Evolutionary conservation across 2,329 filamentous ascomycete genomes (phyloP), one percentile per base, ranked within the genome.

Genomic region (Dactylellina cionopaga): DNA sequence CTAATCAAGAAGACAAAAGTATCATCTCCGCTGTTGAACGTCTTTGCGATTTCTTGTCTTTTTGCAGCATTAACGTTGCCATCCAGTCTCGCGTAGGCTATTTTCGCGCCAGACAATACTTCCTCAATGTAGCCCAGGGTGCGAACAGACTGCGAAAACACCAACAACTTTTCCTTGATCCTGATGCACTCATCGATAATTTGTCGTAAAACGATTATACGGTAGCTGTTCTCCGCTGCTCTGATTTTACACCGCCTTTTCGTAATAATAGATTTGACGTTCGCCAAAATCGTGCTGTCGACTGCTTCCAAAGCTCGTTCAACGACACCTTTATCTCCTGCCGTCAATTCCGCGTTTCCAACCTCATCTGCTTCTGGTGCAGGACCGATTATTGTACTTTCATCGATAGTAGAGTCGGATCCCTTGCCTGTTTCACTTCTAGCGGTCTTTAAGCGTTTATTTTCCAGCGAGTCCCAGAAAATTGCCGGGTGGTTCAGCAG

Each of bases 131-230:
- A 72, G 5, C 55, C 44, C 13, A 81, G 27, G 0, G 90, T 90
- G 0, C 82, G 81, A 9, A 92, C 82, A 11, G 88, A 90, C 59
- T 92, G 89, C 0, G 90, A 91, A 77, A 97, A 97, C 0, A 96
- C 82, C 0, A 97, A 83, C 0, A 92, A 85, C 77, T 92, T 92
- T 79, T 97, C 93, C 0, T 84, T 83, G 0, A 83, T 80, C 0
- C 78, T 78, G 37, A 84, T 85, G 5, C 89, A 89, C 74, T 89
- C 84, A 19, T 89, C 82, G 0, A 96, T 79, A 52, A 97, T 94
- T 46, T 84, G 80, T 43, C 87, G 80, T n/a, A 96, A 81, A 4
- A 93, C 81, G 10, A 82, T 76, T 5, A 89, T 85, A 77, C 95
- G 94, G 77, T 88, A 84, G 0, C 92, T 96, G 10, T 88, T 79